Percentiles rank a stretch among this genome's conserved stretches.
Conservation (phyloP, 495 filamentous ascomycete species). For the Aspergillus heteromorphus region DNA sequence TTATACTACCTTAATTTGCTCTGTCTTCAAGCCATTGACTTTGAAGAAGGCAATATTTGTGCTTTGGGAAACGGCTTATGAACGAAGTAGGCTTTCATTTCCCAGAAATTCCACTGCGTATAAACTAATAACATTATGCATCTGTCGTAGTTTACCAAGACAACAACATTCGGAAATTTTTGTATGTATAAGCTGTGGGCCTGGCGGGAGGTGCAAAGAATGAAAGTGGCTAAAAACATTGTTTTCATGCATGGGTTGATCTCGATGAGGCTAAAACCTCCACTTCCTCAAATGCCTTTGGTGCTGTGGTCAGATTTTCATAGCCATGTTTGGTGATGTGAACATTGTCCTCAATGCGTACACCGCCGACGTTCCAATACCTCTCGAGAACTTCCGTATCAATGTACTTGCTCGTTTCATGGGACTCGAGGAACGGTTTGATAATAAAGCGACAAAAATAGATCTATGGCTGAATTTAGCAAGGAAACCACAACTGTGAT, state of each 20-base stretch:
- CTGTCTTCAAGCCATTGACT: not conserved
- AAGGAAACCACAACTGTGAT: not conserved
- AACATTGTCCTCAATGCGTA: conserved; percentile 72
- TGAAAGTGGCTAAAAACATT: not conserved
- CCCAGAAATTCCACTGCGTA: too few relatives aligned
- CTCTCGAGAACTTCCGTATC: conserved; percentile 65
- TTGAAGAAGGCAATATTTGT: not conserved
- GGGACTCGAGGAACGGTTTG: conserved; percentile 68
- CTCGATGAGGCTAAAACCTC: conserved; percentile 39
- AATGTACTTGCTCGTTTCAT: conserved; percentile 66
- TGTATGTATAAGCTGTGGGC: too few relatives aligned
- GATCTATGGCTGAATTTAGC: conserved; percentile 44
- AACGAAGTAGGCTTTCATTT: too few relatives aligned
- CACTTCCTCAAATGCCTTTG: conserved; percentile 69
- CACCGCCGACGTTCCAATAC: conserved; percentile 89
- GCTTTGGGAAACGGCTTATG: too few relatives aligned
- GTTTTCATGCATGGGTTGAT: not conserved
- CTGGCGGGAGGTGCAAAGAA: not conserved
- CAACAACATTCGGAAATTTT: too few relatives aligned
- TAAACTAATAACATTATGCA: too few relatives aligned
- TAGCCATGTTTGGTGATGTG: conserved; percentile 71
- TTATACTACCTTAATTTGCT: not conserved
- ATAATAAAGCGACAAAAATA: conserved; percentile 96
- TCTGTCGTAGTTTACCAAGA: too few relatives aligned
- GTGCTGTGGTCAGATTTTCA: conserved; percentile 73